phyloP scores from a whole-genome alignment of 176 grass and related monocot species.

The Musa beccarii region DNA sequence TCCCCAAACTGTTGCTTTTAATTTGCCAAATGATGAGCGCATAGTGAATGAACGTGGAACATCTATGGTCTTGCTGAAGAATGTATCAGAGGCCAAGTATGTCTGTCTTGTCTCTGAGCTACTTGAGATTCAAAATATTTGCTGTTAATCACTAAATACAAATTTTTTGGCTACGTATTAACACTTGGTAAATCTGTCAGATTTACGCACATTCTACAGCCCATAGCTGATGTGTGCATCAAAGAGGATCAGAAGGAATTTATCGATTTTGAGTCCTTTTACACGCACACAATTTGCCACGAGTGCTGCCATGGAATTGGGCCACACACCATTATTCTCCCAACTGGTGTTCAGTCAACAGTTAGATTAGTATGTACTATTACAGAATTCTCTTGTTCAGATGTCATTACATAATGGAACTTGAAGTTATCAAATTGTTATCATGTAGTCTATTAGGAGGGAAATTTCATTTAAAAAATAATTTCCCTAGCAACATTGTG shows the following conservation, averaged over 20 bases:
- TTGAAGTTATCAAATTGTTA: background rate
- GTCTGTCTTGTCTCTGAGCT: conserved; percentile 13
- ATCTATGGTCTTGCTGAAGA: conserved; percentile 97
- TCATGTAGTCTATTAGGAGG: too few relatives aligned
- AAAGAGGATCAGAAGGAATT: conserved; percentile 65
- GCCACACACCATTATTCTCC: conserved; percentile 85
- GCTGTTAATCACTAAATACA: background rate
- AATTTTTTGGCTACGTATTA: too few relatives aligned
- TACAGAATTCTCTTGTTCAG: background rate
- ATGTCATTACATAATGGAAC: background rate
- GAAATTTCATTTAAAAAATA: too few relatives aligned
- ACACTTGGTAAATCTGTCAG: conserved; percentile 17
- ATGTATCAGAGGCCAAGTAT: conserved; percentile 96
- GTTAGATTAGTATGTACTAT: conserved; percentile 63
- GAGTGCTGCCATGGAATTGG: conserved; percentile 99
- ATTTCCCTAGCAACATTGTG: too few relatives aligned
- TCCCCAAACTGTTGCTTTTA: conserved; percentile 93
- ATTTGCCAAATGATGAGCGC: conserved; percentile 95
- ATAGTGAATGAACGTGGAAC: conserved; percentile 91
- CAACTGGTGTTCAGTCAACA: conserved; percentile 74
- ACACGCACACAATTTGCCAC: conserved; percentile 92
- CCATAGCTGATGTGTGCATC: conserved; percentile 82
- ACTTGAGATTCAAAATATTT: background rate
- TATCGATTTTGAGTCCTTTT: conserved; percentile 84
- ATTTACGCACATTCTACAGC: conserved; percentile 78